phyloP scores from a whole-genome alignment of 805 yeast genomes.

The Candida gorgasii region DNA sequence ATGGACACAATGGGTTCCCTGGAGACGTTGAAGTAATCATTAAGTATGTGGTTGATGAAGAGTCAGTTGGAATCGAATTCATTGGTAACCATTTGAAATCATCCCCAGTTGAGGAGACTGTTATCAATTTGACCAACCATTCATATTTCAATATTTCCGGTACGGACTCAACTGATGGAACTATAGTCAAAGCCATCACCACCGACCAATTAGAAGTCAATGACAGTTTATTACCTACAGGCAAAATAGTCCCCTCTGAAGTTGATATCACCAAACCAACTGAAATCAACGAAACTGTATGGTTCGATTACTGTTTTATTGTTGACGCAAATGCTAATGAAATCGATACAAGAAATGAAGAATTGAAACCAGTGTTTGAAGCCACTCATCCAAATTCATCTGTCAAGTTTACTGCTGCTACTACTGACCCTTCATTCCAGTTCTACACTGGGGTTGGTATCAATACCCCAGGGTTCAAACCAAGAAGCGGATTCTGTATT shows the following conservation, averaged over 20 bases:
- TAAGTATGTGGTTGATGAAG: conserved; percentile 43
- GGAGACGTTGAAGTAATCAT: conserved; percentile 52
- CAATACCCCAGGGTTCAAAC: conserved; percentile 33
- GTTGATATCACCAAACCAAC: conserved; percentile 23
- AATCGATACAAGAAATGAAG: conserved; percentile 49
- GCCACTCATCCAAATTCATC: conserved; percentile 48
- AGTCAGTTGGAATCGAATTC: conserved; percentile 50
- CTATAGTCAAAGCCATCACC: conserved; percentile 34
- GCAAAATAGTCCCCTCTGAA: conserved; percentile 32
- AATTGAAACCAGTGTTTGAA: conserved; percentile 38
- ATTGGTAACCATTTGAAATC: conserved; percentile 34
- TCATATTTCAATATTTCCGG: conserved; percentile 55
- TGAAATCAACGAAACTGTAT: conserved; percentile 22
- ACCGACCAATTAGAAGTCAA: conserved; percentile 46
- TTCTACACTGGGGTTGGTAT: conserved; percentile 62
- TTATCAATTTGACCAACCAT: conserved; percentile 62
- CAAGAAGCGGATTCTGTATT: conserved; percentile 58
- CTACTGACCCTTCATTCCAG: conserved; percentile 70
- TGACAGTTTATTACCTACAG: conserved; percentile 45
- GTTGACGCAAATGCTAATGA: conserved; percentile 31
- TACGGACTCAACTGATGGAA: conserved; percentile 30
- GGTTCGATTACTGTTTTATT: conserved; percentile 51
- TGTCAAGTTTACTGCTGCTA: conserved; percentile 40
- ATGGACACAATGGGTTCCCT: conserved; percentile 60
- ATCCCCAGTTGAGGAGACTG: conserved; percentile 42